Percentiles rank a stretch among this genome's conserved stretches.
Evolutionary conservation across 345 rosid genomes (phyloP).

Genomic region (Syzygium jambos): DNA sequence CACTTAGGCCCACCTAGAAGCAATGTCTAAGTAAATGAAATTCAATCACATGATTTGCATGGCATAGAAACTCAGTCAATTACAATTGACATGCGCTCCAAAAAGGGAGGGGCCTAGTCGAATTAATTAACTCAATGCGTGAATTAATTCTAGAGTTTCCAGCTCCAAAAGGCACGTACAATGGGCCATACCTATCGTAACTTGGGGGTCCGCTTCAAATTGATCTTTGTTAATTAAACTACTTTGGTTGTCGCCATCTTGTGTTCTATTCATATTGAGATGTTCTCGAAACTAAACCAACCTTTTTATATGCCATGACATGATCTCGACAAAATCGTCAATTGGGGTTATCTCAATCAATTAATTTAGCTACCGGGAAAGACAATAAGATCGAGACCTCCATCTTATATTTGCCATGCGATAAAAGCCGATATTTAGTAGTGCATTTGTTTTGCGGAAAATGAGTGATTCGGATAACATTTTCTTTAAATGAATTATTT

Average conservation of each 20-base stretch:
- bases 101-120: not conserved
- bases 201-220: not conserved
- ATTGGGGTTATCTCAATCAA: not conserved
- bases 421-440: not conserved
- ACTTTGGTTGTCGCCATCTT: not conserved
- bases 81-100: not conserved
- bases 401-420: not conserved
- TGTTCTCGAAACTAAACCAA: not conserved
- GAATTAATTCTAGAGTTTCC: not conserved
- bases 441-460: rapidly evolving
- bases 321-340: not conserved
- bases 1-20: not conserved
- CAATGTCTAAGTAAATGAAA: not conserved
- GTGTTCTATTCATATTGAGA: not conserved
- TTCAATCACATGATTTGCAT: not conserved
- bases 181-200: not conserved
- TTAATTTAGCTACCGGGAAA: not conserved
- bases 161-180: not conserved
- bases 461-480: not conserved
- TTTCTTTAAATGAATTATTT: not conserved
- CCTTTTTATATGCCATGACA: not conserved
- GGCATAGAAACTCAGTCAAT: not conserved
- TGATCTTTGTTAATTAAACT: not conserved
- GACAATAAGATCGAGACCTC: not conserved
- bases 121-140: not conserved